Evolutionary conservation across 2,329 filamentous ascomycete species (phyloP).

Genomic region (Tolypocladium endophyticum): DNA sequence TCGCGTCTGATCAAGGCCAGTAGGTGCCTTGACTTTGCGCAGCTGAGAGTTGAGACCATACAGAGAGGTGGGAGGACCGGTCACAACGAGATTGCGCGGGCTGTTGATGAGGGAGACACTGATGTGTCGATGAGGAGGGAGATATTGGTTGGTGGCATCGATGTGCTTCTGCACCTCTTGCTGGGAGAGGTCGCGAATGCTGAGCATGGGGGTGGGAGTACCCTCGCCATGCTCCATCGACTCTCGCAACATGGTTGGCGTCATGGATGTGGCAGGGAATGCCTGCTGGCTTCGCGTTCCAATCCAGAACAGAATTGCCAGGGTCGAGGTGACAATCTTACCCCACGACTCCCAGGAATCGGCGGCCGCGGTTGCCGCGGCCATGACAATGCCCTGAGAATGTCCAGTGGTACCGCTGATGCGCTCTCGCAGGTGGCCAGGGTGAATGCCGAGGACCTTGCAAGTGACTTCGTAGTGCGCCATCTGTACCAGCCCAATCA

Average conservation of each 20-base stretch:
- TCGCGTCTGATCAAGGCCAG: slow-evolving; percentile 90
- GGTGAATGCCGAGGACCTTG: slow-evolving; percentile 80
- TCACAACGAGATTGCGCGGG: slow-evolving; percentile 92
- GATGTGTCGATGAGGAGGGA: slow-evolving; percentile 87
- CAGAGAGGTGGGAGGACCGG: slow-evolving; percentile 87
- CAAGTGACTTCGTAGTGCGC: slow-evolving; percentile 94
- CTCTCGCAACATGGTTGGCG: slow-evolving; percentile 82
- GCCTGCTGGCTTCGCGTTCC: slow-evolving; percentile 94
- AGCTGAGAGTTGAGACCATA: slow-evolving; percentile 93
- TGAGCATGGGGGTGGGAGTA: slow-evolving; percentile 93
- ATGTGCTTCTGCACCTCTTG: slow-evolving; percentile 92
- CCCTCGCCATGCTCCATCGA: slow-evolving; percentile 92
- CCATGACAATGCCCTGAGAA: slow-evolving; percentile 91
- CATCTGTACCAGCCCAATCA: slow-evolving; percentile 93
- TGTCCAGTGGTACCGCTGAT: slow-evolving; percentile 88
- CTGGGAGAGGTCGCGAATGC: slow-evolving; percentile 84
- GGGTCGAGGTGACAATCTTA: slow-evolving; percentile 64
- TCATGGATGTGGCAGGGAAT: slow-evolving; percentile 88
- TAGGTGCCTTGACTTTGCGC: slow-evolving; percentile 93
- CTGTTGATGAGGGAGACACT: slow-evolving; percentile 94
- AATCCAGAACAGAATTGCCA: slow-evolving; percentile 97
- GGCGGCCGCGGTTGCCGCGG: slow-evolving; percentile 80
- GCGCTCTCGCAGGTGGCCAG: slow-evolving; percentile 75
- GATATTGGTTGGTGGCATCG: slow-evolving; percentile 90
- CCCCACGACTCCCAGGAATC: slow-evolving; percentile 90